Base-by-base conservation (phyloP, 345 rosid species). In the Syzygium grande region DNA sequence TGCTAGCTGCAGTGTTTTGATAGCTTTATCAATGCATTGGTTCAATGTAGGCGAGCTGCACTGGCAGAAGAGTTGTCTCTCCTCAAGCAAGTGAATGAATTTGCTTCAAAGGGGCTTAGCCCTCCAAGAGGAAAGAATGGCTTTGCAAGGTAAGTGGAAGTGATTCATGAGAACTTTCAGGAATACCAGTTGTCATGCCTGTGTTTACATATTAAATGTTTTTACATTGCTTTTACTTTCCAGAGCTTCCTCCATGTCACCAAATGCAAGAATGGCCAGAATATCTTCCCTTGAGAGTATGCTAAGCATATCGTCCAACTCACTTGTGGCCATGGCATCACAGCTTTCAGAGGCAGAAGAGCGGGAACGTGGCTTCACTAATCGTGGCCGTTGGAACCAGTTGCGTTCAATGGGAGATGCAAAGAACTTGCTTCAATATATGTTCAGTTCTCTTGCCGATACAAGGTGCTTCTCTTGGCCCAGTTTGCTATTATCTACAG, bases 331-430 rank as follows among this genome's bases (percentile, higher is more conserved):
- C 63, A 98, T 98, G 99, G 99, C 99, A 86, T 96, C 99, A 88
- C 98, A 98, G 91, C 98, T 98, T 86, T 98, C 99, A 56, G 99
- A 98, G 92, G 99, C 99, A 89, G 98, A 96, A 91, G 99, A 98
- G 90, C 91, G 99, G 53, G 99, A 98, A 84, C 98, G 99, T 86
- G 96, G 93, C 51, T 94, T 98, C 88, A 92, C 95, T 59, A 96
- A 73, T 89, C 99, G 99, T 88, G 99, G 99, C 52, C 98, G 98
- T 73, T 98, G 99, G 99, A 96, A 94, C 93, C 99, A 98, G 90
- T 92, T 98, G 91, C 97, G 98, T 25, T 98, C 99, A 87, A 98
- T 98, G 98, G 99, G 95, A 89, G 99, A 98, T 90, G 99, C 99
- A 23, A 98, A 98, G 94, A 95, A 92, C 92, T 93, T 96, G 92